Percentiles rank a stretch among this genome's conserved stretches.
These are phyloP conservation scores for Cordyceps militaris DNA, from an alignment of 2,329 filamentous ascomycete species.

Conservation along the genomic window DNA sequence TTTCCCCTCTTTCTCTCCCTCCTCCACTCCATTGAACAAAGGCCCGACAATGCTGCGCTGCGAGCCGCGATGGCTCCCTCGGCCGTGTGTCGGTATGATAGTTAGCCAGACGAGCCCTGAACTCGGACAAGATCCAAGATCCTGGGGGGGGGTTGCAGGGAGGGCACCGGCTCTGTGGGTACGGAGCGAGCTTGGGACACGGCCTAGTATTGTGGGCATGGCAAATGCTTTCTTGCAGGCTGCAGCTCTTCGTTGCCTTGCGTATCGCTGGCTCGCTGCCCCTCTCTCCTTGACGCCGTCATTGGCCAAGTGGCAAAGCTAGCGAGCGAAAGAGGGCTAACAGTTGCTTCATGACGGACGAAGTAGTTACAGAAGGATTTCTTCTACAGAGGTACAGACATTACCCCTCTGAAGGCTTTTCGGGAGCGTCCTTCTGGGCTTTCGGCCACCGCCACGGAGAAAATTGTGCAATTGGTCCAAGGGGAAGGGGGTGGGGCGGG, in stretches of 20 bases:
- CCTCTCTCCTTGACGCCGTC: no score
- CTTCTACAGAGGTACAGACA: not conserved
- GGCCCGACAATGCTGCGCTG: not conserved
- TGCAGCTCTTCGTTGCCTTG: not conserved
- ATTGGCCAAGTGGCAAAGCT: not conserved
- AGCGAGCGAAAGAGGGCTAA: not conserved
- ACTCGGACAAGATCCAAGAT: constrained; percentile 6
- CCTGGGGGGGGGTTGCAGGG: constrained; percentile 5
- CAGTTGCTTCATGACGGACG: not conserved
- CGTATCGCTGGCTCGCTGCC: not conserved
- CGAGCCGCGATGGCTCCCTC: not conserved
- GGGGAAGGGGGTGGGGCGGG: not conserved
- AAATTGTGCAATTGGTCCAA: not conserved
- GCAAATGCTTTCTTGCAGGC: not conserved
- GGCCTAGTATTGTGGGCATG: constrained; percentile 4
- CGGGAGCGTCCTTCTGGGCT: not conserved
- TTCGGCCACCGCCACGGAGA: not conserved
- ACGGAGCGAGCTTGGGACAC: constrained; percentile 1
- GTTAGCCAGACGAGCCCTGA: not conserved
- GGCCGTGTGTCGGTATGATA: not conserved
- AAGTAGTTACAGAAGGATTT: not conserved
- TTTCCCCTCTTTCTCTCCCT: not conserved
- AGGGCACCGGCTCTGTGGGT: not conserved
- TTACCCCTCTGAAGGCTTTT: not conserved
- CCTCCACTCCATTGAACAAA: no score